Conservation (phyloP, 805 yeast species). For the Candida mattraensis region DNA sequence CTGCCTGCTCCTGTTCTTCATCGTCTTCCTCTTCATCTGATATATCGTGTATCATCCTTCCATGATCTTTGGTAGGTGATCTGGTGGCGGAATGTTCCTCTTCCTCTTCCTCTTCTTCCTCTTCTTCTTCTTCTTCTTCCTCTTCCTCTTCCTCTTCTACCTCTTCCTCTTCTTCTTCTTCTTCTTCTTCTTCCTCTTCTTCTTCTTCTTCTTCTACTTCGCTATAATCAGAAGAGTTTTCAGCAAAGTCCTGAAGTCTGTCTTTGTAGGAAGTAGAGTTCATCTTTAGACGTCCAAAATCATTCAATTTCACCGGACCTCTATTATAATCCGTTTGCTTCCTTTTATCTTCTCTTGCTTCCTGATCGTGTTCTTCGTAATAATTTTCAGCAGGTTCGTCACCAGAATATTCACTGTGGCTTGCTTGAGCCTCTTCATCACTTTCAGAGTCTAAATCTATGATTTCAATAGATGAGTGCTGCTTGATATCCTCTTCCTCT, state of each 20-base stretch:
- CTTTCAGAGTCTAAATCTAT: conserved; percentile 17
- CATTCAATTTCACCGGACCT: too few species aligned
- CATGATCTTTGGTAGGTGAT: too few species aligned
- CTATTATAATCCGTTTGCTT: not conserved
- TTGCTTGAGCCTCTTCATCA: conserved; percentile 15
- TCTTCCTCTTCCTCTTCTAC: not conserved
- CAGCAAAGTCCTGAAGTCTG: too few species aligned
- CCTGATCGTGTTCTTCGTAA: conserved; percentile 13
- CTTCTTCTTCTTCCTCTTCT: conserved; percentile 9
- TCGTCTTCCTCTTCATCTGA: too few species aligned
- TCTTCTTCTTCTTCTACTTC: conserved; percentile 2
- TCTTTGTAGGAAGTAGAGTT: too few species aligned
- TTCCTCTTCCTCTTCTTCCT: conserved; percentile 3
- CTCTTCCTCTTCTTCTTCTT: conserved; percentile 8
- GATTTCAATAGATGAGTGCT: conserved; percentile 8
- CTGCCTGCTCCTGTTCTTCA: too few species aligned
- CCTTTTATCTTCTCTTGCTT: conserved; percentile 10
- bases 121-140: conserved; percentile 2
- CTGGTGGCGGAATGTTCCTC: not conserved
- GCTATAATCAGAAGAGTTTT: conserved; percentile 6
- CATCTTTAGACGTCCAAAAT: too few species aligned
- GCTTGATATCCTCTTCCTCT: conserved; percentile 10
- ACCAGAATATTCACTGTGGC: conserved; percentile 6
- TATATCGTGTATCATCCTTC: too few species aligned
- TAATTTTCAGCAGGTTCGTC: conserved; percentile 8